phyloP scores from a whole-genome alignment of 2,329 filamentous ascomycete species.

The Alternaria solani region DNA sequence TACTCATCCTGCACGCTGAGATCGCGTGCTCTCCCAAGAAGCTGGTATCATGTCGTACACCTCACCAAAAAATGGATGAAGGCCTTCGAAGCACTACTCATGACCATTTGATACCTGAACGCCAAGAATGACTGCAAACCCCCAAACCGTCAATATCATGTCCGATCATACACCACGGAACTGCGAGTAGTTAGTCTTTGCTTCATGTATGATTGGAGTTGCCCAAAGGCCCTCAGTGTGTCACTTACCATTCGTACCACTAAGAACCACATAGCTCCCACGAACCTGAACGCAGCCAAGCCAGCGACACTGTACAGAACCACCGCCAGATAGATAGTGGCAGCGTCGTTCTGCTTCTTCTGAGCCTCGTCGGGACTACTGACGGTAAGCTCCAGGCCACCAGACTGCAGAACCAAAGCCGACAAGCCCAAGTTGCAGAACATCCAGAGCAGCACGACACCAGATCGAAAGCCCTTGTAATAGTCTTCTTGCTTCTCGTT shows the following conservation, averaged over 20 bases:
- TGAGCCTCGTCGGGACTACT: slow-evolving; percentile 51
- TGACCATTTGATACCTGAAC: slow-evolving; percentile 14
- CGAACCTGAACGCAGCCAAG: slow-evolving; percentile 83
- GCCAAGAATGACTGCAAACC: slow-evolving; percentile 4
- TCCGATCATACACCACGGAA: slow-evolving; percentile 59
- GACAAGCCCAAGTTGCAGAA: slow-evolving; percentile 91
- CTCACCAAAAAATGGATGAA: slow-evolving; percentile 7
- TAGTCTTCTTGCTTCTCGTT: slow-evolving; percentile 94
- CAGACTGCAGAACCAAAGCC: slow-evolving; percentile 85
- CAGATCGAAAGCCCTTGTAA: slow-evolving; percentile 93
- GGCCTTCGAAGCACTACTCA: slow-evolving; percentile 9
- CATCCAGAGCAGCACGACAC: slow-evolving; percentile 95
- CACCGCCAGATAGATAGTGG: slow-evolving; percentile 84
- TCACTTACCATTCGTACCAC: slow-evolving; percentile 60
- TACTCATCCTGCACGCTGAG: slow-evolving; percentile 13
- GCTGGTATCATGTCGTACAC: slow-evolving; percentile 32
- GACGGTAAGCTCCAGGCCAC: slow-evolving; percentile 71
- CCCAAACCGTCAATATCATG: neutral
- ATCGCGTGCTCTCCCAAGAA: slow-evolving; percentile 12
- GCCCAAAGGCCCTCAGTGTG: neutral
- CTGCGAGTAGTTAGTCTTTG: slow-evolving; percentile 48
- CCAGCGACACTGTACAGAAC: slow-evolving; percentile 90
- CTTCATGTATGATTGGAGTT: neutral
- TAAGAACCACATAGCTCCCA: slow-evolving; percentile 91
- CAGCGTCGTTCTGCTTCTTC: slow-evolving; percentile 62